These are phyloP conservation scores for Lumnitzera racemosa DNA, from an alignment of 345 rosid species.

Conservation along the genomic window DNA sequence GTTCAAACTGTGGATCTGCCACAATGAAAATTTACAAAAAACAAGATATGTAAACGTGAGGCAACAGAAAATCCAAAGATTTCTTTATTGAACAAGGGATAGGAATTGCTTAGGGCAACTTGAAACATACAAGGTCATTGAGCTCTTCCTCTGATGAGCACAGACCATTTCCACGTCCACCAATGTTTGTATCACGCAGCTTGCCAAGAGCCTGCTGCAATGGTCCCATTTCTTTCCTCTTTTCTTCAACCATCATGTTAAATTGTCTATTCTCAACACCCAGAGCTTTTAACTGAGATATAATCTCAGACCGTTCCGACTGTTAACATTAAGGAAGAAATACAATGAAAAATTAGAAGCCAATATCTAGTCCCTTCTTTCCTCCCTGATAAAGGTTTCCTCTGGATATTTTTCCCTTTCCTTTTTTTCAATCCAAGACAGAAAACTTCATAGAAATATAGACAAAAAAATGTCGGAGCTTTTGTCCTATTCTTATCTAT, in stretches of 20 bases:
- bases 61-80: neutral
- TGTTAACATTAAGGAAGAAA: constrained; percentile 10
- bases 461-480: too few species aligned
- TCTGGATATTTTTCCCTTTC: too few species aligned
- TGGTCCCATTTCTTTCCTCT: constrained; percentile 73
- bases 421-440: too few species aligned
- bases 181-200: constrained; percentile 37
- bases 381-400: too few species aligned
- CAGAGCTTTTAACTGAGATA: constrained; percentile 31
- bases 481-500: too few species aligned
- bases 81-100: constrained; percentile 10
- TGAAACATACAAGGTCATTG: constrained; percentile 49
- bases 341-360: neutral
- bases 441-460: too few species aligned
- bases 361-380: too few species aligned
- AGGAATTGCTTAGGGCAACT: neutral
- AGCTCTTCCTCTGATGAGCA: constrained; percentile 97
- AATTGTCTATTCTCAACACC: constrained; percentile 25
- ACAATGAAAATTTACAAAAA: constrained; percentile 13
- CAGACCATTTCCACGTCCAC: constrained; percentile 36
- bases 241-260: constrained; percentile 46
- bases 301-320: constrained; percentile 43
- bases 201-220: constrained; percentile 87
- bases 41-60: neutral
- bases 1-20: constrained; percentile 70